Percentiles rank a stretch among this genome's conserved stretches.
These are phyloP conservation scores for Evansstolkia leycettana DNA, from an alignment of 495 filamentous ascomycete genomes.

Conservation along the genomic window DNA sequence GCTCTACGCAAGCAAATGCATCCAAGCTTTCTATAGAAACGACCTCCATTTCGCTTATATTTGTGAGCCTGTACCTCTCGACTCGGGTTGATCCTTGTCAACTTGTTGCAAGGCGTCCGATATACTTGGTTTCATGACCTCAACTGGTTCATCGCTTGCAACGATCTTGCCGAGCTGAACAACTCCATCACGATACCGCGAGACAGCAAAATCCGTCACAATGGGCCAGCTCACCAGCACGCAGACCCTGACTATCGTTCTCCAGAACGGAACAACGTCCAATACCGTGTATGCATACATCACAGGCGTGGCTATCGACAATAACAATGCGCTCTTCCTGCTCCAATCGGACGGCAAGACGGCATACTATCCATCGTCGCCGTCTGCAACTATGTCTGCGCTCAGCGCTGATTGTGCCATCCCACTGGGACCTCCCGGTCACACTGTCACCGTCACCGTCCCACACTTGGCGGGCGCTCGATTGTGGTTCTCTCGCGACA, in stretches of 20 bases:
- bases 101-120: too few species aligned
- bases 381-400: slow-evolving; percentile 26
- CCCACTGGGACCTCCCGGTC: slow-evolving; percentile 45
- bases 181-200: too few species aligned
- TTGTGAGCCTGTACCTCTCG: too few species aligned
- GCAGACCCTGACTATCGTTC: slow-evolving; percentile 41
- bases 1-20: too few species aligned
- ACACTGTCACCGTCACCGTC: slow-evolving; percentile 46
- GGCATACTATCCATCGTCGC: slow-evolving; percentile 41
- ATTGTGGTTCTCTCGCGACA: slow-evolving; percentile 54
- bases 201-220: too few species aligned
- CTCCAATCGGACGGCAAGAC: slow-evolving; percentile 48
- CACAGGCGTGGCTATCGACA: slow-evolving; percentile 51
- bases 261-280: slow-evolving; percentile 53
- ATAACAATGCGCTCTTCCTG: slow-evolving; percentile 45
- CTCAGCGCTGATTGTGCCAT: slow-evolving; percentile 49
- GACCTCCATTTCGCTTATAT: too few species aligned
- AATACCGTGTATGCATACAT: slow-evolving; percentile 56
- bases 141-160: too few species aligned
- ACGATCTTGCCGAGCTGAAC: too few species aligned
- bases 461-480: slow-evolving; percentile 57
- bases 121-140: too few species aligned
- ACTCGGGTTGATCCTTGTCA: too few species aligned
- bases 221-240: too few species aligned
- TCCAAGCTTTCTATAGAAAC: too few species aligned